phyloP scores from a whole-genome alignment of 139 green algal species.

The Micromonas pusilla region DNA sequence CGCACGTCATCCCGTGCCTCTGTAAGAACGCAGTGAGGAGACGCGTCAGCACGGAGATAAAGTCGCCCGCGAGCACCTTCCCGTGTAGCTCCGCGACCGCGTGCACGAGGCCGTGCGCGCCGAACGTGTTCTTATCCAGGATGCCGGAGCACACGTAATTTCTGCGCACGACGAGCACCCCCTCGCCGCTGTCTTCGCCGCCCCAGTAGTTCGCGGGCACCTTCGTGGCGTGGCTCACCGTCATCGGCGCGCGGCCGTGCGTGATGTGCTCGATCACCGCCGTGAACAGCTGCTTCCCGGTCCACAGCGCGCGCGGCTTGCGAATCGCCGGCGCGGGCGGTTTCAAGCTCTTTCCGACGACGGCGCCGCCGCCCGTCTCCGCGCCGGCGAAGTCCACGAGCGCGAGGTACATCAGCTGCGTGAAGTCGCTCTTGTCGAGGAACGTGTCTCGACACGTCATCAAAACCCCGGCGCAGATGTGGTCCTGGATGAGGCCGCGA shows the following conservation, averaged over 20 bases:
- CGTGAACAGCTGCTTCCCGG: constrained; percentile 93
- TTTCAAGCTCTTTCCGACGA: constrained; percentile 45
- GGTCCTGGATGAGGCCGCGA: constrained; percentile 92
- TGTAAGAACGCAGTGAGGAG: constrained; percentile 83
- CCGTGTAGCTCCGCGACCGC: constrained; percentile 88
- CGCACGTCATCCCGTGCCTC: constrained; percentile 85
- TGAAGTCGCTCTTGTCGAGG: constrained; percentile 62
- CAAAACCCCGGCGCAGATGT: constrained; percentile 72
- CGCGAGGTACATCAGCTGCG: constrained; percentile 54
- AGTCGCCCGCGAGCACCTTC: constrained; percentile 53
- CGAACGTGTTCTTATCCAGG: constrained; percentile 92
- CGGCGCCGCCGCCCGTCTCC: too few species aligned
- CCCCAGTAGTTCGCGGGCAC: constrained; percentile 76
- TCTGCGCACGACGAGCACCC: constrained; percentile 26
- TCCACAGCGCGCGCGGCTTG: constrained; percentile 93
- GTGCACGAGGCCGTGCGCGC: constrained; percentile 89
- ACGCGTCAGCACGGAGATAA: constrained; percentile 72
- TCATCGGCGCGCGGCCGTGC: constrained; percentile 65
- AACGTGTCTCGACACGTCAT: constrained; percentile 82
- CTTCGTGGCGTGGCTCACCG: constrained; percentile 59
- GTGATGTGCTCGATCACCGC: constrained; percentile 67
- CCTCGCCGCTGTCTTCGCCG: constrained; percentile 40
- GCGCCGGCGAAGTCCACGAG: constrained; percentile 6
- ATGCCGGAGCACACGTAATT: constrained; percentile 69
- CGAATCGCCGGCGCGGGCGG: constrained; percentile 48